Percentiles rank a stretch among this genome's conserved stretches.
These are phyloP conservation scores for Cystobasidium ongulense DNA, from an alignment of 768 basidiomycete genomes.

Conservation along the genomic window DNA sequence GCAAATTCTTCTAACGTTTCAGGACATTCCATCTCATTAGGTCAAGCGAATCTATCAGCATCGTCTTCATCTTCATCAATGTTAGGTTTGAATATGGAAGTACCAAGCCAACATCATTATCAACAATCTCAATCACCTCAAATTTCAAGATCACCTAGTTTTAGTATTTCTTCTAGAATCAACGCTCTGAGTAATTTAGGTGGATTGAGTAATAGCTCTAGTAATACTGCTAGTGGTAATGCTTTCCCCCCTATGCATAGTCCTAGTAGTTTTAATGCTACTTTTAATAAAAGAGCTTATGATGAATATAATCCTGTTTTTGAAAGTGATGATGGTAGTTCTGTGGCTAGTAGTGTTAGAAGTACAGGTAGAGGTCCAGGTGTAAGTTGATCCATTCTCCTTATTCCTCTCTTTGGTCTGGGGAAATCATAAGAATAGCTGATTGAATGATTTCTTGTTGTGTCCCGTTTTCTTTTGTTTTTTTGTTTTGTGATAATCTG, in stretches of 20 bases:
- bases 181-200: not conserved
- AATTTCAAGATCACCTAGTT: not conserved
- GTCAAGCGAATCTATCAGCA: not conserved
- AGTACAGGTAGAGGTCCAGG: constrained; percentile 15
- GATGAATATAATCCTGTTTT: constrained; percentile 24
- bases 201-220: too few relatives aligned
- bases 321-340: constrained; percentile 1
- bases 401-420: not conserved
- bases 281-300: not conserved
- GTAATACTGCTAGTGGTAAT: not conserved
- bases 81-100: not conserved
- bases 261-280: not conserved
- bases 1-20: not conserved
- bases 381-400: too few relatives aligned
- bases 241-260: too few relatives aligned
- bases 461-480: too few relatives aligned
- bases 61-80: not conserved
- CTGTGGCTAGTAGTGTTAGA: constrained; percentile 5
- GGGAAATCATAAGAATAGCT: not conserved
- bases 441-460: not conserved
- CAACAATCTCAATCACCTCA: not conserved
- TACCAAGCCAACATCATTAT: too few relatives aligned
- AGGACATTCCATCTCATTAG: not conserved
- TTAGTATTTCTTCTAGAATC: not conserved
- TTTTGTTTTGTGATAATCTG: too few relatives aligned